Evolutionary conservation across 768 basidiomycete species (phyloP), one percentile per base, ranked within the genome.

Genomic region (Panaeolus cyanescens): DNA sequence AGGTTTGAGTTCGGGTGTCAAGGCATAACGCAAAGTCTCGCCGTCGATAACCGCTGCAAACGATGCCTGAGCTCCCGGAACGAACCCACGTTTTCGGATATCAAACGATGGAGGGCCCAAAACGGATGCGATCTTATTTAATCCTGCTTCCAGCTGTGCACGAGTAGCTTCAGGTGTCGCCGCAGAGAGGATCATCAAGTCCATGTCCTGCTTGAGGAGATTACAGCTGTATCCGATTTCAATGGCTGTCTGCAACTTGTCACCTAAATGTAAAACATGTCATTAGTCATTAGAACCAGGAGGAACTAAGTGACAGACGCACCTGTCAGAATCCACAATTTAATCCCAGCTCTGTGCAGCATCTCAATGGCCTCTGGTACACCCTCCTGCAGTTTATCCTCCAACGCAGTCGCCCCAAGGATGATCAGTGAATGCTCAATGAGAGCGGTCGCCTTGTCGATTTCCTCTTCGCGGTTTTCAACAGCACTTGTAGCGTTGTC

Each of bases 191-290:
- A 98, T 98, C 95, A 99, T 97, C 60, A 99, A 77, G 60, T 98
- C 96, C 95, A 96, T 98, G 62, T 92, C 88, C 70, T 81, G 88
- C 77, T 96, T 96, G 62, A 99, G 85, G 17, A 99, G 79, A 71
- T 98, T 99, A 77, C 96, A 97, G 67, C 89, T 91, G 82, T 92
- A 99, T 10, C 92, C 96, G 64, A 99, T 99, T 72, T 98, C 96
- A 70, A 99, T 98, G 13, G 96, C 96, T 0, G 96, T 99, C 74
- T 99, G 96, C 1, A 98, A 81, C 75, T 99, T 99, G 77, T 99
- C 96, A 28, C 96, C 93, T 91, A 64, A 4, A 36, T 32, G 13
- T 39, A 7, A 60, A 32, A 13, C 19, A 1, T 20, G 25, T 9
- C 9, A 31, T 57, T 2, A 42, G 36, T 37, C 28, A 56, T 45